A percentile compares a stretch with the other conserved stretches of the same genome.
These are phyloP conservation scores for Curvularia sp. DNA, from an alignment of 2,329 filamentous ascomycete species.

Conservation along the genomic window DNA sequence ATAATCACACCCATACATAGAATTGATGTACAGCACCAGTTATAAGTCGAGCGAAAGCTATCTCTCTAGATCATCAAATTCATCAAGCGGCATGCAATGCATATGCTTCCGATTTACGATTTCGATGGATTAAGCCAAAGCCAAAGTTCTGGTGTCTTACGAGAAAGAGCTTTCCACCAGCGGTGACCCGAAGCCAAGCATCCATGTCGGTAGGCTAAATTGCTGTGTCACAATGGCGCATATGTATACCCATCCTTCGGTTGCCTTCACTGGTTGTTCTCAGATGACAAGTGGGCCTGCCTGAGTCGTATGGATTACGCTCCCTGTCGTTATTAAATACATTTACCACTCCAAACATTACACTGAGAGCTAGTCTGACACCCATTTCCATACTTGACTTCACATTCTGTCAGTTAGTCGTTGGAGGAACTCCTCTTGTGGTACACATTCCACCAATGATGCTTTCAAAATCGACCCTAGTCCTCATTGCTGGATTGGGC, in stretches of 20 bases:
- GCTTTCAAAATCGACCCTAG: background rate
- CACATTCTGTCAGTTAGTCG: background rate
- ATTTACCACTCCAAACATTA: background rate
- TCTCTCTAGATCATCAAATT: background rate
- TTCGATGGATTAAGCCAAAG: background rate
- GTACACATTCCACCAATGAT: background rate
- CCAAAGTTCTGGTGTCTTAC: too few relatives aligned
- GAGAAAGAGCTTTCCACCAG: background rate
- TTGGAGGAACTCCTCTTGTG: background rate
- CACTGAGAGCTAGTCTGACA: background rate
- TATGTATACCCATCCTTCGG: background rate
- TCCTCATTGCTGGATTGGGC: constrained; percentile 1
- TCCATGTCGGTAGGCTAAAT: background rate
- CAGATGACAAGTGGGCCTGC: background rate
- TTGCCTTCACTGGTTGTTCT: background rate
- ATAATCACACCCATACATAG: background rate
- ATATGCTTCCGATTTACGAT: background rate
- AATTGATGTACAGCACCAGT: background rate
- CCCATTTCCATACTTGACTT: background rate
- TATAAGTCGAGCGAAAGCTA: too few relatives aligned
- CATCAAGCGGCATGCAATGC: background rate
- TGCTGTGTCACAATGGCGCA: background rate
- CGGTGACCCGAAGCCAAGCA: background rate
- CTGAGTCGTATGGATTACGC: background rate
- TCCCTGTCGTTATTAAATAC: background rate